Evolutionary conservation across 1,284 basidiomycete genomes (phyloP).

Genomic region (Sutorius eximius): DNA sequence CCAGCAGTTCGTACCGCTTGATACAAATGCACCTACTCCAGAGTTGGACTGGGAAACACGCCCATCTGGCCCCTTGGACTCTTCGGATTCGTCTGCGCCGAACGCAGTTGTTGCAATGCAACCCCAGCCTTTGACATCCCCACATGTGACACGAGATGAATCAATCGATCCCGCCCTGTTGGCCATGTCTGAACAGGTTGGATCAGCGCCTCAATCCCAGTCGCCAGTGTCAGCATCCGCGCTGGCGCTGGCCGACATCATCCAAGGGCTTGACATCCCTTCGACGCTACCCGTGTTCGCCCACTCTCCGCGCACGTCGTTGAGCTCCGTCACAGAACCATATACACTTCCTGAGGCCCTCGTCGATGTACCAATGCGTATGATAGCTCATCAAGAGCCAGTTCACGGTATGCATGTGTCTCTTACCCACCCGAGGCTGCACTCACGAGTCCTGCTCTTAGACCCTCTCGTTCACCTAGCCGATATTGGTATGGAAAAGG

Average conservation of each 20-base stretch:
- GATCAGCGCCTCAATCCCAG: neutral
- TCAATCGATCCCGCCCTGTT: slow-evolving; percentile 41
- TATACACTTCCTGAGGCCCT: slow-evolving; percentile 29
- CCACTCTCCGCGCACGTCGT: slow-evolving; percentile 39
- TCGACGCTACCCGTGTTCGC: slow-evolving; percentile 28
- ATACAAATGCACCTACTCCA: slow-evolving; percentile 4
- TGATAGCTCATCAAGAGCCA: slow-evolving; percentile 1
- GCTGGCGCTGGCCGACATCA: neutral
- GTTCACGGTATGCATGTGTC: slow-evolving; percentile 14
- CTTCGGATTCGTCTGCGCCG: neutral
- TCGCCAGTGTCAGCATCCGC: neutral
- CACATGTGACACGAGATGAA: slow-evolving; percentile 19
- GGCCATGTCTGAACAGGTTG: slow-evolving; percentile 24
- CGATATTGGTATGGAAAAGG: neutral
- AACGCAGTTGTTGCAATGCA: neutral
- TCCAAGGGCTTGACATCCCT: slow-evolving; percentile 4
- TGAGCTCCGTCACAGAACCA: slow-evolving; percentile 38
- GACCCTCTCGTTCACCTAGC: slow-evolving; percentile 1
- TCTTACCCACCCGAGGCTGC: neutral
- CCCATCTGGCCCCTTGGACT: neutral
- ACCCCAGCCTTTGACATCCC: neutral
- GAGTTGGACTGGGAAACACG: slow-evolving; percentile 13
- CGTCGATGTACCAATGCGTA: slow-evolving; percentile 9
- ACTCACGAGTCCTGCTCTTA: slow-evolving; percentile 14
- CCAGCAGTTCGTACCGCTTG: slow-evolving; percentile 38